Evolutionary conservation across 257 asterid species (phyloP).

Genomic region (Cinchona pubescens): DNA sequence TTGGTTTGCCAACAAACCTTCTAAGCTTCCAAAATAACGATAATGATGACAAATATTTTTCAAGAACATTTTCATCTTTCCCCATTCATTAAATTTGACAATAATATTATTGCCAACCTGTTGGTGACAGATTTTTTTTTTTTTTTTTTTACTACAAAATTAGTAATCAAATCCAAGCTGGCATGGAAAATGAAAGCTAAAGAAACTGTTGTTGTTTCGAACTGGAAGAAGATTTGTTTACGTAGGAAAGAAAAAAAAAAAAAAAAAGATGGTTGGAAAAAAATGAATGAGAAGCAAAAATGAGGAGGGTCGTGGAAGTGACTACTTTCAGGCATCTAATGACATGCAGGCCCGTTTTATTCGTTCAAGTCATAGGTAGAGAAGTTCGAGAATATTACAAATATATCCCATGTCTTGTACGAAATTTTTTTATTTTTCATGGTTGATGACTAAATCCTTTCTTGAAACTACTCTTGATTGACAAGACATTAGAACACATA

Average conservation of each 20-base stretch:
- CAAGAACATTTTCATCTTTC: constrained; percentile 2
- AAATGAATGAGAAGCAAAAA: constrained; percentile 29
- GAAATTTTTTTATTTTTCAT: constrained; percentile 6
- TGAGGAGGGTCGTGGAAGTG: constrained; percentile 43
- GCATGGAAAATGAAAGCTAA: neutral
- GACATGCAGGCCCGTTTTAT: constrained; percentile 37
- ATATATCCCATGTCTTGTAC: neutral
- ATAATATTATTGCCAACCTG: constrained; percentile 3
- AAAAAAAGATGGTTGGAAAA: neutral
- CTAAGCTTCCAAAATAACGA: constrained; percentile 4
- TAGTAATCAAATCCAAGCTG: neutral
- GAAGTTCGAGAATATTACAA: neutral
- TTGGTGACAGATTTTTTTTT: too few species aligned
- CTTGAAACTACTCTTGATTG: neutral
- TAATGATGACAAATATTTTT: neutral
- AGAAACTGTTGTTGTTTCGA: neutral
- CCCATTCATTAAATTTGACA: constrained; percentile 6
- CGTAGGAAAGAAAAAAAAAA: neutral
- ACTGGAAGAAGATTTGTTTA: neutral
- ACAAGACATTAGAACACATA: too few species aligned
- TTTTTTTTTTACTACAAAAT: too few species aligned
- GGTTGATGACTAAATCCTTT: neutral
- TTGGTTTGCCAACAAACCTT: constrained; percentile 10
- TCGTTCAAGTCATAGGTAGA: constrained; percentile 18
- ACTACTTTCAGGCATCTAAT: constrained; percentile 50